phyloP scores from a whole-genome alignment of 371 early-diverging fungal species.

The Apophysomyces elegans region DNA sequence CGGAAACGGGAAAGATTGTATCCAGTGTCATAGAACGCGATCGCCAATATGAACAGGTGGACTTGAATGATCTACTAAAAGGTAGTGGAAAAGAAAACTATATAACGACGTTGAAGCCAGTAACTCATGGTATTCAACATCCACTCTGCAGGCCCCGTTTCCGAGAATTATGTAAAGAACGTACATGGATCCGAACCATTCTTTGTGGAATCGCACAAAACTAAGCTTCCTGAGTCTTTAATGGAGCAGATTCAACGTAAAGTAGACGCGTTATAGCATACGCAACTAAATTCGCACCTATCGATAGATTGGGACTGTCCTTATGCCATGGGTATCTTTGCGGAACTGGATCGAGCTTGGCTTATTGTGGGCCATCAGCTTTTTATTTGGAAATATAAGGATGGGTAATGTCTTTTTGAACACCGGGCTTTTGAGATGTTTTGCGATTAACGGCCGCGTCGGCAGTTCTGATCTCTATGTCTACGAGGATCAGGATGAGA shows the following conservation, averaged over 20 bases:
- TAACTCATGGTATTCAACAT: neutral
- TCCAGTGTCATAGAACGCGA: too few relatives aligned
- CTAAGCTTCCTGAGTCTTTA: conserved; percentile 70
- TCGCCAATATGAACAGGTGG: too few relatives aligned
- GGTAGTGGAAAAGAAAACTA: conserved; percentile 14
- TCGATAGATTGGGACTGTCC: conserved; percentile 66
- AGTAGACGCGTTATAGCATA: conserved; percentile 14
- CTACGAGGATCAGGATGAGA: conserved; percentile 85
- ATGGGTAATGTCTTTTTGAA: conserved; percentile 37
- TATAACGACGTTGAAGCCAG: neutral
- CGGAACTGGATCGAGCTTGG: conserved; percentile 79
- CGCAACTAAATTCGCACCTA: too few relatives aligned
- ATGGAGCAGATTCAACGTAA: conserved; percentile 74
- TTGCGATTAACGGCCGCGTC: neutral
- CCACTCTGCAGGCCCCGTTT: conserved; percentile 17
- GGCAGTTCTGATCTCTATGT: conserved; percentile 62
- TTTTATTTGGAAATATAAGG: conserved; percentile 81
- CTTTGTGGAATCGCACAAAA: conserved; percentile 10
- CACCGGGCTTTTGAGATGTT: neutral
- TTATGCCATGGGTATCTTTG: conserved; percentile 85
- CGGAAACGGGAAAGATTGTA: too few relatives aligned
- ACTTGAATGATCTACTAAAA: conserved; percentile 27
- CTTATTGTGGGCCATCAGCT: conserved; percentile 77
- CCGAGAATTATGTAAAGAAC: conserved; percentile 19
- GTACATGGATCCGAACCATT: conserved; percentile 12